Evolutionary conservation across 176 grass and related monocot species (phyloP).

Genomic region (Eragrostis nindensis): DNA sequence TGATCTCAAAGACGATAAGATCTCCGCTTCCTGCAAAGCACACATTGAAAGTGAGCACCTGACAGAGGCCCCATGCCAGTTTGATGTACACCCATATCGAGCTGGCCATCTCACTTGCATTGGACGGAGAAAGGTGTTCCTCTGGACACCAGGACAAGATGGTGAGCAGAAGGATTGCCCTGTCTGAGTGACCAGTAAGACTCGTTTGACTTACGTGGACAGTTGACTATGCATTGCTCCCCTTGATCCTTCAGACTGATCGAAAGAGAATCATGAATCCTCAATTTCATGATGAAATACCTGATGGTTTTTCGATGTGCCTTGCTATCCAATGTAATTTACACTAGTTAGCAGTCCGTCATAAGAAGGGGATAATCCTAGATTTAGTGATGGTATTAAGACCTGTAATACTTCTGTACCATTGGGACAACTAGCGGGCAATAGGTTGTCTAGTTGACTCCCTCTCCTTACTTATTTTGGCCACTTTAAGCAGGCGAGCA

Average conservation of each 20-base stretch:
- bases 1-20: not conserved
- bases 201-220: not conserved
- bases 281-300: no score
- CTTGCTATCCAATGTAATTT: no score
- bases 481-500: no score
- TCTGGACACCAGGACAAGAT: not conserved
- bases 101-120: not conserved
- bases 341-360: no score
- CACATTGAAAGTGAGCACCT: slow-evolving; percentile 22
- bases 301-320: no score
- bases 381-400: no score
- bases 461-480: no score
- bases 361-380: no score
- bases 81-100: not conserved
- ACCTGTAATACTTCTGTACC: no score
- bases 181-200: not conserved
- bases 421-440: no score
- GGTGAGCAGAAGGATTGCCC: not conserved
- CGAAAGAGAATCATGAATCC: no score
- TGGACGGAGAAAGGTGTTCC: not conserved
- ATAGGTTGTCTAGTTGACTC: no score
- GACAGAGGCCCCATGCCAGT: slow-evolving; percentile 8
- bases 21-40: not conserved
- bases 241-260: not conserved
- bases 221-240: not conserved